phyloP scores from a whole-genome alignment of 2,329 filamentous ascomycete genomes.

The Venturia carpophila region DNA sequence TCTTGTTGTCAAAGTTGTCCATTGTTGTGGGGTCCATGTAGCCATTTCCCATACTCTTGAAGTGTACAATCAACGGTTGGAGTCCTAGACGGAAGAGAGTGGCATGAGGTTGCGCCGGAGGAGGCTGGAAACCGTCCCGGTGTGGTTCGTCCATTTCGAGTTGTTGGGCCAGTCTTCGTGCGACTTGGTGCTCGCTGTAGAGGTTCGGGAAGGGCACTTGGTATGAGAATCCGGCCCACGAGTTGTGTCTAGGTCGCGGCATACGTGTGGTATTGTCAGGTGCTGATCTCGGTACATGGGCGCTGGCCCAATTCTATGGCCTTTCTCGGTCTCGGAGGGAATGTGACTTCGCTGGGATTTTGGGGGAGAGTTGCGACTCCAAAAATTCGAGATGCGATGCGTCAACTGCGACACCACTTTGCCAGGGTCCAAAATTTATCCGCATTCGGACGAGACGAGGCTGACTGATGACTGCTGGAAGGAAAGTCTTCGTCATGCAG shows the following conservation, averaged over 20 bases:
- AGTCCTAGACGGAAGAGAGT: constrained; percentile 18
- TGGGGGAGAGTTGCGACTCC: not conserved
- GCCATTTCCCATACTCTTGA: constrained; percentile 18
- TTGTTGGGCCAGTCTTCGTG: not conserved
- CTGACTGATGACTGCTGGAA: not conserved
- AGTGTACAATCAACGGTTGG: constrained; percentile 18
- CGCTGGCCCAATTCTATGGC: not conserved
- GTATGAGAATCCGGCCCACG: not conserved
- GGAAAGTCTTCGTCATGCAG: too few relatives aligned
- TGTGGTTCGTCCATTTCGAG: not conserved
- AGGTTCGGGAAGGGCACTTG: constrained; percentile 1
- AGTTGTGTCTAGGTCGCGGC: constrained; percentile 6
- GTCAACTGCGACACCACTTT: not conserved
- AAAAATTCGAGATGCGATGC: not conserved
- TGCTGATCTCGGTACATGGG: not conserved
- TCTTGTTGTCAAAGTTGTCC: constrained; percentile 15
- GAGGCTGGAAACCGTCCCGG: not conserved
- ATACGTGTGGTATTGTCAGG: not conserved
- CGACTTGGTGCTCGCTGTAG: constrained; percentile 6
- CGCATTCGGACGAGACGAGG: not conserved
- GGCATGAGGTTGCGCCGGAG: constrained; percentile 9
- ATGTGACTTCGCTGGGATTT: not conserved
- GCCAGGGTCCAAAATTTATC: not conserved
- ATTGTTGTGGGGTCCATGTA: constrained; percentile 17
- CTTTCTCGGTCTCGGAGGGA: not conserved